Percentiles rank a stretch among this genome's conserved stretches.
Conservation (phyloP, 2,329 filamentous ascomycete species). For the Neophaeococcomyces aloes region DNA sequence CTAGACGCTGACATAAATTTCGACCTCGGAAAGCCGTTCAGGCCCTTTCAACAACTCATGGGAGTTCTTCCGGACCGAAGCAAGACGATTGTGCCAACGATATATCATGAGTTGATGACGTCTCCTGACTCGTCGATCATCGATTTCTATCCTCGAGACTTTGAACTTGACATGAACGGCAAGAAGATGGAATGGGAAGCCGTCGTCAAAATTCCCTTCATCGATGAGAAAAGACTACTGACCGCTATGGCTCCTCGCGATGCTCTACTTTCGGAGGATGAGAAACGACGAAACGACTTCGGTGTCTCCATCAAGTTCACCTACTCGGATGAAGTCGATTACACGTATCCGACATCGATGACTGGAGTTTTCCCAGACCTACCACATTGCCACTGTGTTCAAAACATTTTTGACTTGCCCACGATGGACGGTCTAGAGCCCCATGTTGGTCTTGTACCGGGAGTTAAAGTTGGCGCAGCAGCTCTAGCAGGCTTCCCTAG, state of each 20-base stretch:
- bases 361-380: slow-evolving; percentile 86
- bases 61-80: slow-evolving; percentile 93
- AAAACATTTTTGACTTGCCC: slow-evolving; percentile 93
- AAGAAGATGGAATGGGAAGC: slow-evolving; percentile 99
- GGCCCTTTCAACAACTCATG: slow-evolving; percentile 94
- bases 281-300: slow-evolving; percentile 77
- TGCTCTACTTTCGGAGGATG: slow-evolving; percentile 61
- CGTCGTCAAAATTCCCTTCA: slow-evolving; percentile 97
- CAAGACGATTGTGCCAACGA: slow-evolving; percentile 82
- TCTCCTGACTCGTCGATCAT: slow-evolving; percentile 82
- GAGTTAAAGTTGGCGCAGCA: slow-evolving; percentile 66
- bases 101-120: slow-evolving; percentile 90
- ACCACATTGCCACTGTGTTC: slow-evolving; percentile 74
- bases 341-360: slow-evolving; percentile 76
- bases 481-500: slow-evolving; percentile 93
- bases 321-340: slow-evolving; percentile 66
- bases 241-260: slow-evolving; percentile 80
- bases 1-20: slow-evolving; percentile 82
- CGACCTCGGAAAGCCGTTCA: slow-evolving; percentile 87
- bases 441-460: slow-evolving; percentile 70
- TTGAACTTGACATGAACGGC: slow-evolving; percentile 97
- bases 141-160: slow-evolving; percentile 95
- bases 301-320: slow-evolving; percentile 89
- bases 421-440: slow-evolving; percentile 82
- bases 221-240: slow-evolving; percentile 79